Base-by-base conservation (phyloP, 2,329 filamentous ascomycete genomes). In the Epichloe festucae region DNA sequence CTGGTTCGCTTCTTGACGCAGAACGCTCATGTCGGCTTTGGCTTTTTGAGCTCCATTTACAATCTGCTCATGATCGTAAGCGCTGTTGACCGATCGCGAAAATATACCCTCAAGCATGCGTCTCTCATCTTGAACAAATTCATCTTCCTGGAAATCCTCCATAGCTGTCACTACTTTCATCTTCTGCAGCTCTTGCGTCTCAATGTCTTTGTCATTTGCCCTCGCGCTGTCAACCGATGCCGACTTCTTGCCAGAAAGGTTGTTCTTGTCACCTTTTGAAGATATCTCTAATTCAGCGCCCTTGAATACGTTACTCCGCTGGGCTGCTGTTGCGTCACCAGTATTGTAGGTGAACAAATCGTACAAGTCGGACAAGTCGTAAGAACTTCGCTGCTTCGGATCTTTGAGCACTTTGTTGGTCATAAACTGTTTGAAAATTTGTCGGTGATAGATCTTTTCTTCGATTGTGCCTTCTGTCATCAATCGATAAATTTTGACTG, bases 401-500 rank as follows among this genome's bases (percentile, higher is more conserved):
- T 98, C 91, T 59, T 87, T 90, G 48, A 98, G 68, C 6, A 98
- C 90, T 66, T 97, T 97, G 70, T 97, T 95, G 3, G 89, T 93
- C 55, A 98, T 75, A 63, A 97, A 96, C 60, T 97, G 91, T 67
- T 98, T 98, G 75, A 95, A 98, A 48, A 98, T 93, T 63, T 98
- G 93, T 15, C 94, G 85, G 66, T 98, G 91, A 56, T 97, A 98
- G 34, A 98, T 98, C 71, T 98, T 98, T 67, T 98, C 93, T 64
- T 98, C 93, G 23, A 98, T 98, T 0, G 94, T 98, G 1, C 93
- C 93, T 5, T 91, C 89, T 4, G 89, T 95, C 87, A 98, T 95
- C n/a, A 98, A 76, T 38, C 94, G 85, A 65, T 96, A 98, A 21
- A 98, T 95, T 4, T 89, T 90, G 31, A 98, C 93, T 46, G 95